A percentile compares a stretch with the other conserved stretches of the same genome.
Conservation (phyloP, 2,329 filamentous ascomycete genomes). For the Didymellaceae sp. region DNA sequence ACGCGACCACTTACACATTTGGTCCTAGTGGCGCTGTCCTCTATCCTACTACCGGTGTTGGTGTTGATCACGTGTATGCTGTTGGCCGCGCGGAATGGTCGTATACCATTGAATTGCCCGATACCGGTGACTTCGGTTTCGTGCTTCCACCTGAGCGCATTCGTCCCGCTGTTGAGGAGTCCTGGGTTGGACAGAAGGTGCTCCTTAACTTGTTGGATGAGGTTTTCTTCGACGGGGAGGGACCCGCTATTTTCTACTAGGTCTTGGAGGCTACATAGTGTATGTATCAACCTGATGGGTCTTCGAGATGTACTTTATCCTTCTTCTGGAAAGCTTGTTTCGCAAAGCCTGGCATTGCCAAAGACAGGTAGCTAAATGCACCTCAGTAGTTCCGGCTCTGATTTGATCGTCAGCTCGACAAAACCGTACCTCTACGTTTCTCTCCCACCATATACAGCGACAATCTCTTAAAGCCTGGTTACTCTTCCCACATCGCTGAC, state of each 20-base stretch:
- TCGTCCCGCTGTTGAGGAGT: conserved; percentile 52
- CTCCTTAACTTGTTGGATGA: conserved; percentile 36
- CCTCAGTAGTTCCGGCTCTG: too few species aligned
- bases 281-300: not conserved
- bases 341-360: too few species aligned
- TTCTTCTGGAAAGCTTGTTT: too few species aligned
- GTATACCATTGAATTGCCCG: conserved; percentile 57
- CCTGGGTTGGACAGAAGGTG: conserved; percentile 49
- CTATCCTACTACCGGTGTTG: conserved; percentile 60
- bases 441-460: too few species aligned
- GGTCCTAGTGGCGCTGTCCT: conserved; percentile 64
- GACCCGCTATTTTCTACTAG: conserved; percentile 23
- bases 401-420: too few species aligned
- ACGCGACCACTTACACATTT: conserved; percentile 46
- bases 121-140: conserved; percentile 57
- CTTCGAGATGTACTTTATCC: not conserved
- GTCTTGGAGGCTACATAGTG: too few species aligned
- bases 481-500: too few species aligned
- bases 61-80: conserved; percentile 53
- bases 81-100: conserved; percentile 51
- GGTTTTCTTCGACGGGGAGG: conserved; percentile 38
- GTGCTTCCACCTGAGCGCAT: conserved; percentile 58
- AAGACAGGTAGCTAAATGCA: too few species aligned
- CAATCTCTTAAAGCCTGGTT: too few species aligned
- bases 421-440: too few species aligned